Conservation (phyloP, 1,139 yeast species). For the Chernovozyma sophiae-reginae region DNA sequence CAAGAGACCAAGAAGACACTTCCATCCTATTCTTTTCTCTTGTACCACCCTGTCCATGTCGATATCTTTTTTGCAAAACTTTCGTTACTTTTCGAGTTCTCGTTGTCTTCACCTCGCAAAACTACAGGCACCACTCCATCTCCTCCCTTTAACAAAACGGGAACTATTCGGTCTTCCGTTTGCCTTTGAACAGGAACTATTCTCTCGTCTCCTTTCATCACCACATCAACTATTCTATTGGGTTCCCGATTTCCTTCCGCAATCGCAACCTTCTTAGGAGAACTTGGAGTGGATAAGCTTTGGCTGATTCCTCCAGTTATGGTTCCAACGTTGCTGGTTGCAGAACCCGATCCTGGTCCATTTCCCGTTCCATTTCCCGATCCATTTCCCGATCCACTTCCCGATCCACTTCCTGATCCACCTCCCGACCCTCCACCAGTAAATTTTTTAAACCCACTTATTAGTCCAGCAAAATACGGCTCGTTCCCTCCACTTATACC, state of each 20-base stretch:
- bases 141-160: slow-evolving; percentile 1
- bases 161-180: not conserved
- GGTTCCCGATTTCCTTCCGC: not conserved
- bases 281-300: slow-evolving; percentile 1
- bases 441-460: slow-evolving; percentile 2
- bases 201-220: not conserved
- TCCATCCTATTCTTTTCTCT: slow-evolving; percentile 6
- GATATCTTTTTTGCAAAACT: slow-evolving; percentile 8
- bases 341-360: no score
- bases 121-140: slow-evolving; percentile 4
- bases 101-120: slow-evolving; percentile 2
- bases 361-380: not conserved
- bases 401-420: not conserved
- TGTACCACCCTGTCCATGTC: slow-evolving; percentile 9
- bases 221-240: slow-evolving; percentile 1
- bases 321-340: slow-evolving; percentile 1
- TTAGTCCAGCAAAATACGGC: slow-evolving; percentile 1
- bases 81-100: slow-evolving; percentile 2
- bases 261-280: not conserved
- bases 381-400: not conserved
- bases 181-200: not conserved
- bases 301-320: not conserved
- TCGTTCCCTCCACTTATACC: slow-evolving; percentile 15
- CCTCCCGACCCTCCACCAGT: not conserved
- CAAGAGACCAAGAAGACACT: no score